phyloP scores from a whole-genome alignment of 2,329 filamentous ascomycete species.

The Microsporum ferrugineum region DNA sequence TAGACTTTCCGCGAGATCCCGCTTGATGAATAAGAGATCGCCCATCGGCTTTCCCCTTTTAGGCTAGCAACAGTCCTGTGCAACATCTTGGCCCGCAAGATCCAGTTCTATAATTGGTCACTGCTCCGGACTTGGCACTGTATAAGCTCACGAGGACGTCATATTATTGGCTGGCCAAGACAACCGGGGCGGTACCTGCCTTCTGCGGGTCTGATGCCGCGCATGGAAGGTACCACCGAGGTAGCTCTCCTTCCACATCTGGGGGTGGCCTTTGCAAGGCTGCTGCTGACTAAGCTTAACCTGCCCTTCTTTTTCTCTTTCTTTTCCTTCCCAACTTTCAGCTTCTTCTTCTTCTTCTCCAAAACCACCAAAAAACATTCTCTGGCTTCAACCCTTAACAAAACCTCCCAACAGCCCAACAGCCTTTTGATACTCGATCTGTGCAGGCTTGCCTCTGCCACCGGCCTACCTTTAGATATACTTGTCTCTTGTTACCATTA shows the following conservation, averaged over 20 bases:
- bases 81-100: background rate
- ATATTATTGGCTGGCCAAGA: background rate
- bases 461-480: background rate
- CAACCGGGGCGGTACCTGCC: background rate
- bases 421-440: background rate
- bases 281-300: background rate
- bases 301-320: background rate
- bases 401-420: background rate
- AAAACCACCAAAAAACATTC: background rate
- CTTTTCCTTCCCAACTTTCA: slow-evolving; percentile 4
- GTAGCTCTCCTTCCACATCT: background rate
- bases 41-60: background rate
- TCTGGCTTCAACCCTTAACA: background rate
- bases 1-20: background rate
- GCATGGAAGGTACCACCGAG: slow-evolving; percentile 4
- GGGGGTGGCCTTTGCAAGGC: background rate
- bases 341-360: slow-evolving; percentile 12
- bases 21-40: background rate
- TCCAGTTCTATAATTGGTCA: background rate
- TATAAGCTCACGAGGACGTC: background rate
- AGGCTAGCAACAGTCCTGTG: background rate
- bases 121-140: background rate
- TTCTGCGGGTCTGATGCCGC: slow-evolving; percentile 1
- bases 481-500: background rate
- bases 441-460: background rate